Evolutionary conservation across 441 rosid species (phyloP), one percentile per base, ranked within the genome.

Genomic region (Populus hybrid): DNA sequence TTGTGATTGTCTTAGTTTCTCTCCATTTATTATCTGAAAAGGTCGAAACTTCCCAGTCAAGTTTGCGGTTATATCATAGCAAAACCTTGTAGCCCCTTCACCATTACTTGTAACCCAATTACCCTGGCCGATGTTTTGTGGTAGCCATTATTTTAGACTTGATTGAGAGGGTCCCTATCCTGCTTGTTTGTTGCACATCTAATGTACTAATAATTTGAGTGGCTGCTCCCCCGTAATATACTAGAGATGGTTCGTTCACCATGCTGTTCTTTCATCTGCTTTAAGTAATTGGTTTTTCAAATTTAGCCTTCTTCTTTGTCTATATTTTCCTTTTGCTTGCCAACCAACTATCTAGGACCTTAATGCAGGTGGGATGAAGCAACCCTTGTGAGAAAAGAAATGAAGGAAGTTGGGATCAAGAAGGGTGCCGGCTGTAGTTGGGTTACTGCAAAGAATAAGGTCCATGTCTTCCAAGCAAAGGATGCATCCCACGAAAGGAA

Each of bases 361-460:
- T 50, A 57, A 72, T 73, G 78, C 84, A 93, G 98, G 86, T 95
- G 99, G 98, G 95, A 84, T 35, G 99, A 95, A 80, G 94, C 98
- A 0, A 83, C 86, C 80, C 79, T 81, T 9, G 92, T 90, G 81
- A 87, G 99, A 77, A 87, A 84, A 75, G 96, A 88, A 53, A 91
- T 93, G 97, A 89, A 84, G 70, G 85, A 85, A 59, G 83, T 87
- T 66, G 94, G 98, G 67, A 87, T 94, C 53, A 94, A 86, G 85
- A 95, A 95, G 83, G 94, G 89, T 69, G 82, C 88, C 8, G 98
- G 99, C 40, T 92, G 83, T 83, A 95, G 99, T 83, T 93, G 98
- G 99, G 85, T 95, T 75, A 81, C 91, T 3, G 91, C 85, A 6
- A 89, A 92, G 86, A 87, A 91, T 79, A 82, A 74, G 81, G 82